Conservation (phyloP, 2,329 filamentous ascomycete genomes). For the Fusarium gaditjirri region DNA sequence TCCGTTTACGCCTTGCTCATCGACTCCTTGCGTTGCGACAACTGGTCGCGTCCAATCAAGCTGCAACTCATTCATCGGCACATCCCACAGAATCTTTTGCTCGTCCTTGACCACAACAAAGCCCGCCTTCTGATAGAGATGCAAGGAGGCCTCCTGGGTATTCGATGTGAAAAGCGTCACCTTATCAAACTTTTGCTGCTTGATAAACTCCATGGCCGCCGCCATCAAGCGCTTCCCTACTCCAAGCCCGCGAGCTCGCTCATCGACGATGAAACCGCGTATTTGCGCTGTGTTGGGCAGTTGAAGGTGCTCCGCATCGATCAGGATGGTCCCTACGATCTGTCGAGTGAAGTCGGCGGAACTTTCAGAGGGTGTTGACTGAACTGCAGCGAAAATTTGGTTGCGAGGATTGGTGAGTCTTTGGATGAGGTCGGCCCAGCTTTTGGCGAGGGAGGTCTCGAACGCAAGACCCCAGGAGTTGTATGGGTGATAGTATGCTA, state of each 20-base stretch:
- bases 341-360: background rate
- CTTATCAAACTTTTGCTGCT: conserved; percentile 6
- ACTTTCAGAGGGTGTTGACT: background rate
- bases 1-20: background rate
- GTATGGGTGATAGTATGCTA: conserved; percentile 19
- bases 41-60: conserved; percentile 15
- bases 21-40: fast-evolving
- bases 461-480: conserved; percentile 25
- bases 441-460: conserved; percentile 20
- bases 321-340: conserved; percentile 17
- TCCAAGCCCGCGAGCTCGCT: conserved; percentile 19
- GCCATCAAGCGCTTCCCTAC: conserved; percentile 13
- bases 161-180: conserved; percentile 11
- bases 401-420: conserved; percentile 25
- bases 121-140: conserved; percentile 16
- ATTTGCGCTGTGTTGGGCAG: conserved; percentile 13
- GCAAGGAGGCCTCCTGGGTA: background rate
- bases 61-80: conserved; percentile 15
- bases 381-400: conserved; percentile 23
- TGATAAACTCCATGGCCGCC: conserved; percentile 21
- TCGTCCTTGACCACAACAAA: conserved; percentile 8
- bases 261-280: conserved; percentile 29
- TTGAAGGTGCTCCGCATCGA: conserved; percentile 17
- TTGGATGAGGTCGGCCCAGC: conserved; percentile 26
- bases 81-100: conserved; percentile 28